Conservation (phyloP, 2,329 filamentous ascomycete species). For the Botrytis squamosa region DNA sequence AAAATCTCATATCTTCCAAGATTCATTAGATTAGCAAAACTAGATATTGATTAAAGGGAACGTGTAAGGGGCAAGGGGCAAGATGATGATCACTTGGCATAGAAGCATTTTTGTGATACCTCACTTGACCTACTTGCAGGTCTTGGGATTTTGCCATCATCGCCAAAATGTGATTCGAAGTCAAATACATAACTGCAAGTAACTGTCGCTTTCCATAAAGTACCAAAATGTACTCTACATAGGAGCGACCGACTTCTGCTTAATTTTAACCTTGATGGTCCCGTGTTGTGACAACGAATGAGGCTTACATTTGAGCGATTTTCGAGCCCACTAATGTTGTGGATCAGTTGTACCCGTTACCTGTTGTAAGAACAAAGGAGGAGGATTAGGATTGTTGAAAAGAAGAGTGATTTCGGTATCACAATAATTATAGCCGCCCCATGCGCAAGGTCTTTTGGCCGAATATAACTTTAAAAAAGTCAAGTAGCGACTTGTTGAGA, state of each 20-base stretch:
- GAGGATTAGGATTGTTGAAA: background rate
- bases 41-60: background rate
- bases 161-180: background rate
- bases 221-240: slow-evolving; percentile 1
- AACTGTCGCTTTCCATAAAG: background rate
- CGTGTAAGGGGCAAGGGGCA: background rate
- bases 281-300: slow-evolving; percentile 13
- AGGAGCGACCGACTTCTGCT: background rate
- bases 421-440: background rate
- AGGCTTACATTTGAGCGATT: slow-evolving; percentile 18
- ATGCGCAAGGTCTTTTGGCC: slow-evolving; percentile 1
- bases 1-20: background rate
- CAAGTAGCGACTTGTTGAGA: background rate
- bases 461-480: background rate
- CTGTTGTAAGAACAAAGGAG: background rate
- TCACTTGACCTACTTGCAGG: background rate
- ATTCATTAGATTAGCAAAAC: background rate
- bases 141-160: slow-evolving; percentile 6
- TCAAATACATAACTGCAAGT: background rate
- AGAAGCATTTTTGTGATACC: background rate
- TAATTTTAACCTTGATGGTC: background rate
- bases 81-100: background rate
- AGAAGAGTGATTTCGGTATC: background rate
- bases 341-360: slow-evolving; percentile 7
- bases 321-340: slow-evolving; percentile 14